Base-by-base conservation (phyloP, 2,329 filamentous ascomycete genomes). In the Colletotrichum endophyticum region DNA sequence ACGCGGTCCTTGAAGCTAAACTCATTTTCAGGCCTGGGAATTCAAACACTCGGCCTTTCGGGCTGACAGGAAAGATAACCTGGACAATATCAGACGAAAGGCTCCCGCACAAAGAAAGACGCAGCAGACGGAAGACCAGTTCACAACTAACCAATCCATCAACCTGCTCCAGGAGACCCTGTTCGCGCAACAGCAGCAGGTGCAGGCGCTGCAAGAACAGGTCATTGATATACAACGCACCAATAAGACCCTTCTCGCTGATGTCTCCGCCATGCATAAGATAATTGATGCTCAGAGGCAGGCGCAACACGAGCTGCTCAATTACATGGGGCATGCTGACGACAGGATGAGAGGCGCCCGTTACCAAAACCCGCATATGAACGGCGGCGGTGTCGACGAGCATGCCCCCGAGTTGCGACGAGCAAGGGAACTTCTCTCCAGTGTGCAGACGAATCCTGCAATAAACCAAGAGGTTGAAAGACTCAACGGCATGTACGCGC, bases 41-140 rank as follows among this genome's bases (percentile, higher is more conserved):
- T 99, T 99, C 84, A 98, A 97, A 84, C 97, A 99, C 82, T 96
- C 96, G 15, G 96, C 98, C 81, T 99, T 99, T 87, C 95, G 96
- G 81, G 94, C 95, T 79, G 96, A 98, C 85, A 98, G 96, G 86
- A 98, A 98, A 85, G 96, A 98, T 83, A 97, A 96, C 62, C 89
- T 99, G 64, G 97, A 99, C 82, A 99, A 98, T 80, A 99, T 99
- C 82, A 93, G 96, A 81, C 91, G 97, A 80, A 99, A 99, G 87
- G 96, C 97, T 4, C 97, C 97, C 0, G 96, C 96, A 3, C 95
- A 96, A 5, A 90, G 96, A 79, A 99, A 98, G 83, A 85, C 89
- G 5, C 91, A 91, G 79, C 87, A 87, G 13, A 84, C 88, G 22
- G 94, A 93, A 73, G 96, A 98, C 69, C 90, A 94, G 62, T 93